Conservation (phyloP, 345 rosid species). For the Diplotaxis tenuifolia region DNA sequence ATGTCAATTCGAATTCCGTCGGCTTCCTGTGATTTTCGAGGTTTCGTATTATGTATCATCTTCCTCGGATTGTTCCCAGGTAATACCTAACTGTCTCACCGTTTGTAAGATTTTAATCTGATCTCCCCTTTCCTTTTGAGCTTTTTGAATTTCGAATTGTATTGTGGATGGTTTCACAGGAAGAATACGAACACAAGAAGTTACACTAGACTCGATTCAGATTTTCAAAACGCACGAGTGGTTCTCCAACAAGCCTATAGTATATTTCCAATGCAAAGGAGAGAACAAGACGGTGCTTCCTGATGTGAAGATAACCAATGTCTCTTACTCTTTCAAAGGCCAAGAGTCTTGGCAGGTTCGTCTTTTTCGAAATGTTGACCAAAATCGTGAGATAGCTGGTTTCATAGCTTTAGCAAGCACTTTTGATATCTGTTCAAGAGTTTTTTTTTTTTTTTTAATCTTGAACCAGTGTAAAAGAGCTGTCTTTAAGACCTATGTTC, state of each 20-base stretch:
- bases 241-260: slow-evolving; percentile 48
- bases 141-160: not conserved
- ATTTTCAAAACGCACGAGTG: slow-evolving; percentile 57
- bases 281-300: slow-evolving; percentile 56
- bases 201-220: slow-evolving; percentile 51
- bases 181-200: slow-evolving; percentile 42
- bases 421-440: not conserved
- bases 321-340: not conserved
- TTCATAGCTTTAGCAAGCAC: not conserved
- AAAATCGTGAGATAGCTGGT: too few species aligned
- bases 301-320: slow-evolving; percentile 47
- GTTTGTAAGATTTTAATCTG: not conserved
- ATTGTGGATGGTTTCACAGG: slow-evolving; percentile 34
- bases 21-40: slow-evolving; percentile 16
- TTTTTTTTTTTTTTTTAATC: not conserved
- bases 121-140: too few species aligned
- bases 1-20: slow-evolving; percentile 27
- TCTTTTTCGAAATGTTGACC: too few species aligned
- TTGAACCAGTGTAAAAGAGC: not conserved
- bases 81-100: slow-evolving; percentile 2
- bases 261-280: slow-evolving; percentile 65
- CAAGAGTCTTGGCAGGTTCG: not conserved
- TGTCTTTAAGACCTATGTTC: not conserved
- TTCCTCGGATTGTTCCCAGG: slow-evolving; percentile 32
- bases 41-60: slow-evolving; percentile 24